Conservation (phyloP, 2,329 filamentous ascomycete genomes). For the Dissoconium aciculare region DNA sequence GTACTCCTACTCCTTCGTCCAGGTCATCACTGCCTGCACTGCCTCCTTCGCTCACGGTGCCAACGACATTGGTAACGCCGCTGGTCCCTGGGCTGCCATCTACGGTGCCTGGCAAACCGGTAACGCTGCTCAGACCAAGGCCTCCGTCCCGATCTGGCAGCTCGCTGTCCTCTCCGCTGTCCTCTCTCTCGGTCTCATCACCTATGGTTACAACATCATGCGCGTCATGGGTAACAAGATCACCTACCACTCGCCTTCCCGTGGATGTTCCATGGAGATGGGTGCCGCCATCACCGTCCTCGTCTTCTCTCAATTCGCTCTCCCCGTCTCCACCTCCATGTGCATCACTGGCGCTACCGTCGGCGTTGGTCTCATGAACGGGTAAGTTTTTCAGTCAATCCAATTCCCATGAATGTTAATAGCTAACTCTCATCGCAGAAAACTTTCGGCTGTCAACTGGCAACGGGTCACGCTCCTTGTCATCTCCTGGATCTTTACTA, state of each 20-base stretch:
- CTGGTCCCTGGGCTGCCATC: constrained; percentile 49
- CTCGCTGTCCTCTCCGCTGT: constrained; percentile 49
- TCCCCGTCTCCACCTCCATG: constrained; percentile 51
- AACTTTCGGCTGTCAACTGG: constrained; percentile 48
- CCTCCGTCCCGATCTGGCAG: constrained; percentile 59
- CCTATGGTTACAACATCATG: constrained; percentile 53
- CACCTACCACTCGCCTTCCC: constrained; percentile 43
- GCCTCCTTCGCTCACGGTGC: constrained; percentile 58
- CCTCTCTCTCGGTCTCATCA: constrained; percentile 44
- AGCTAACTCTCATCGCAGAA: no score
- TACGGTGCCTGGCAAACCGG: constrained; percentile 45
- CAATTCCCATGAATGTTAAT: no score
- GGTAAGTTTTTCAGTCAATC: no score
- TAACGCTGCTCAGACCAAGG: constrained; percentile 39
- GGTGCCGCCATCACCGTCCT: constrained; percentile 49
- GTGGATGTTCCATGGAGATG: constrained; percentile 47
- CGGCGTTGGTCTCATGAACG: constrained; percentile 47
- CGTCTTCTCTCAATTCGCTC: constrained; percentile 45
- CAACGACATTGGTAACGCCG: constrained; percentile 50
- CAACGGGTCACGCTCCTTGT: constrained; percentile 47
- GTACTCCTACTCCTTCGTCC: constrained; percentile 51
- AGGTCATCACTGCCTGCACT: constrained; percentile 53
- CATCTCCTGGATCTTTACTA: constrained; percentile 45
- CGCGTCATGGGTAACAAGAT: constrained; percentile 44
- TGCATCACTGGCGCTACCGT: constrained; percentile 50